Base-by-base conservation (phyloP, 148 eudicot genomes). In the Persicaria tinctoria region DNA sequence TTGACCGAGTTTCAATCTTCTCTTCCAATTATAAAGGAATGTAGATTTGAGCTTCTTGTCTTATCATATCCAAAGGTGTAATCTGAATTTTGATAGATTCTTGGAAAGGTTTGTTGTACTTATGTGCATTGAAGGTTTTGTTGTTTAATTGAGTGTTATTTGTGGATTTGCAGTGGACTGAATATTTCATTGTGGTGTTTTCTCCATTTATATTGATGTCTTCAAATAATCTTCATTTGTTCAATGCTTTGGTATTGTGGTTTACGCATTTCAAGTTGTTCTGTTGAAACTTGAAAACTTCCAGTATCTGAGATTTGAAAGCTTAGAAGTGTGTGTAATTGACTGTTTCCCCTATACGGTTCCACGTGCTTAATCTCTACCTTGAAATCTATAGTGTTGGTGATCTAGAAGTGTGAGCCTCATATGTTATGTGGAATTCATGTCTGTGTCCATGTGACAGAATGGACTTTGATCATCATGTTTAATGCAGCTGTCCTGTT, bases 401-500 rank as follows among this genome's bases (percentile, higher is more conserved):
- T 8, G 20, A 18, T 60, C 66, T 60, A 60, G 18, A 60, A 20
- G 8, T 8, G 32, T 20, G 20, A 60, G 14, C 66, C 7, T 60
- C 66, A 60, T 56, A 17, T 56, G 62, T 23, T 60, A 9, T 20
- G 66, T 60, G 32, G 32, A 23, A 60, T 46, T 63, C 38, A 5
- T 63, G 69, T 63, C 38, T 32, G 46, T 63, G 5, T 27, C 0
- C 38, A 63, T 63, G 46, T 63, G 5, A 63, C 0, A 63, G 11
- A 5, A 63, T 12, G 17, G 46, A 38, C 69, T 63, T 11, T 38
- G 46, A 63, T 63, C 45, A 63, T 63, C 46, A 63, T 7, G 5
- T 56, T 2, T 56, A 12, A 56, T 56, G 46, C 47, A 45, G 77
- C 71, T 74, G 32, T 70, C 8, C 66, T 68, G 5, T 80, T 55